Evolutionary conservation across 306 rosid species (phyloP), one percentile per base, ranked within the genome.

Genomic region (Trifolium fragiferum): DNA sequence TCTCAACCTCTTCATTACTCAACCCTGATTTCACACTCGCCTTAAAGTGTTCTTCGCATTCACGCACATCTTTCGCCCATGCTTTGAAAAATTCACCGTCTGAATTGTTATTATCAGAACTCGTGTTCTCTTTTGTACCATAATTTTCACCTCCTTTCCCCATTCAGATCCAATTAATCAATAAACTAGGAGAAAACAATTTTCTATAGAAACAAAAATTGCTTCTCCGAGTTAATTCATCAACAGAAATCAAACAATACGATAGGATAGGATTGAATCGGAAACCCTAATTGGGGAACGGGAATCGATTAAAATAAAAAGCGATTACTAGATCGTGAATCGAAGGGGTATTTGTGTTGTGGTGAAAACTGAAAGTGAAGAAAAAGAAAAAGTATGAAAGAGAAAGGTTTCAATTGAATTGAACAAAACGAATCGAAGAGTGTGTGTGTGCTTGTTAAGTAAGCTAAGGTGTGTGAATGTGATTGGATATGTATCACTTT

Each of bases 31-130:
- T 68, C 19, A 82, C 82, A 18, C 33, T 83, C 75, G 91, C 98
- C 60, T 80, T 77, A 23, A 64, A 89, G 50, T 87, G 85, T 41
- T 87, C 84, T 82, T 87, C 91, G 77, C 97, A 93, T 69, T 91
- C 96, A 2, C 43, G 54, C 68, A 91, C 85, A 6, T 87, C 91
- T 49, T 66, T 91, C 0, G 91, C 76, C 98, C 98, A 90, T 8
- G 96, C 87, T 41, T 87, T 90, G 78, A 89, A 90, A 2, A 49
- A 53, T 8, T 58, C 83, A 21, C 61, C 15, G 13, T 69, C 85
- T 25, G 84, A 68, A 70, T 53, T 37, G 0, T 37, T 11, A 33
- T 43, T 14, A 33, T 35, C 73, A 5, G 85, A 41, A 77, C 74
- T 69, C 59, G 76, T 2, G 18, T 21, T 76, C 60, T 87, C 90